Evolutionary conservation across 495 filamentous ascomycete species (phyloP), one percentile per base, ranked within the genome.

Genomic region (Filosporella fistucella): DNA sequence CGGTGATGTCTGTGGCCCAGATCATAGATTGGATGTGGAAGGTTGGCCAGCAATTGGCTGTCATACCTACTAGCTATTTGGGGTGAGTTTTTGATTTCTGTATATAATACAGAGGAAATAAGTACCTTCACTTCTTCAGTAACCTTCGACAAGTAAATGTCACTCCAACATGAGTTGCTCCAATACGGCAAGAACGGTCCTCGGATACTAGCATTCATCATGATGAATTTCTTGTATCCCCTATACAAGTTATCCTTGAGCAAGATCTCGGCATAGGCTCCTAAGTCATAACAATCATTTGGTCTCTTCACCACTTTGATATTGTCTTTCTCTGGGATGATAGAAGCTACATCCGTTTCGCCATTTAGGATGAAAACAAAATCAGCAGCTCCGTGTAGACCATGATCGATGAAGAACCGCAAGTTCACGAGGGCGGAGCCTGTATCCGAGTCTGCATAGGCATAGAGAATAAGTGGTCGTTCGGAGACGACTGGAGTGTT

Each of bases 291-390:
- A 49, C 58, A 65, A n/a, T 55, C 47, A 14, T 58, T 55, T 10
- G 48, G 30, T 8, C 51, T 56, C 14, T 49, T 24, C 23, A 62
- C 40, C 11, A 62, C 37, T 12, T 49, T 43, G 23, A 67, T 55
- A 43, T 67, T 65, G 24, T 43, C 4, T 23, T 29, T 47, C 20
- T 39, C 17, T 18, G 12, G 17, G 1, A 62, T 61, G 26, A 65
- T 52, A 1, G 61, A 30, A 13, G 16, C 20, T 21, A 43, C 44
- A 8, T 43, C 53, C 22, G 52, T 59, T 12, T 56, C 45, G 12
- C 64, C 64, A 42, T 62, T 61, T 38, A 67, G 43, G 45, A 67
- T 58, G 55, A 67, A 65, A 22, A 67, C 44, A 29, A 65, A 67
- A 45, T 67, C 64, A 14, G 64, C 62, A 14, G 25, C 42, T 23